Base-by-base conservation (phyloP, 2,329 filamentous ascomycete species). In the Ophiostoma triangulosporum region DNA sequence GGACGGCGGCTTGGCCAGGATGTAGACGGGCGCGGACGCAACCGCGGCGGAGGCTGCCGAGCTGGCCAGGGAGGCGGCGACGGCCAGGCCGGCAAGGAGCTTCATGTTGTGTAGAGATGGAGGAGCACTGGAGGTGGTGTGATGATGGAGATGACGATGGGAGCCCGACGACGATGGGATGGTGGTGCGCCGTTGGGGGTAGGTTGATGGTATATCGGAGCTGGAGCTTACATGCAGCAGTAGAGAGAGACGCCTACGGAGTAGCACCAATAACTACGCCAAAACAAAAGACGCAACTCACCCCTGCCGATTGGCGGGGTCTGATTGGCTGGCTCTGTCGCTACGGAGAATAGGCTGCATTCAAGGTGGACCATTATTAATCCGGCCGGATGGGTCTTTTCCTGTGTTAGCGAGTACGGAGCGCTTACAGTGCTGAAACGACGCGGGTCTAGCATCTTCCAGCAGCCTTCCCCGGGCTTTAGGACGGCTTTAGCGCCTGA, bases 1-100 rank as follows among this genome's bases (percentile, higher is more conserved):
- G 2, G 52, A 48, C 3, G 48, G 35, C 24, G 48, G 29, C 31
- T 20, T 22, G 14, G 52, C n/a, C 22, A 80, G 68, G 54, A 81
- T 69, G 64, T 76, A 82, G 58, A 77, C 77, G 59, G 75, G 70
- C 52, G 77, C 76, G 14, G 50, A 68, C 66, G 50, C 66, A 63
- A 50, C 65, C 62, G 45, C 49, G 49, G 72, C 69, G 54, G 67
- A 29, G 51, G 57, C 55, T 45, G 62, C 61, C 40, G 65, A 57
- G 53, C 62, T 62, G 38, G 60, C 62, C 35, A 68, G 58, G 5
- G 54, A 50, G 54, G 62, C 65, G 48, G 64, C 63, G 27, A 63
- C 56, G 50, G 62, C 61, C 52, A 66, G 58, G 56, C 63, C 56
- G 32, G 61, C 58, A 46, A 63, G 46, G 27, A 66, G 54, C 62